Evolutionary conservation across 2,329 filamentous ascomycete genomes (phyloP).

Genomic region (Apiospora koreana): DNA sequence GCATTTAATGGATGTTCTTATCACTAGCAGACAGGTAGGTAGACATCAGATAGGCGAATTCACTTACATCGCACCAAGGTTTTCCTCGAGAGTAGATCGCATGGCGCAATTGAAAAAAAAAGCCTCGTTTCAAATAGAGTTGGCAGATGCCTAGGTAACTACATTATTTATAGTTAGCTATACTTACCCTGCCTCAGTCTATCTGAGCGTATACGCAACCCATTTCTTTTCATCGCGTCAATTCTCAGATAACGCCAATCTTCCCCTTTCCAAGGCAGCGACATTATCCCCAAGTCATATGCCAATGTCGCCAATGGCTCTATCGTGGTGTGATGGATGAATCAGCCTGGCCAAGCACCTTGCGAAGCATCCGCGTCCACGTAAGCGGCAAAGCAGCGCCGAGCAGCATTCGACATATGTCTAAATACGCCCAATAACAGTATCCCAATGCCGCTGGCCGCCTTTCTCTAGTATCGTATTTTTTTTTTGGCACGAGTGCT

Average conservation of each 20-base stretch:
- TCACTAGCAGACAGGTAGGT: too few relatives aligned
- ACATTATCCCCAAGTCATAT: not conserved
- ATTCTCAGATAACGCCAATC: too few relatives aligned
- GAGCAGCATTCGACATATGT: constrained; percentile 13
- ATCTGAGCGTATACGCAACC: too few relatives aligned
- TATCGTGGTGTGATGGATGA: not conserved
- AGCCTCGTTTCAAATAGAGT: not conserved
- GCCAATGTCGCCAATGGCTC: not conserved
- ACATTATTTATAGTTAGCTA: not conserved
- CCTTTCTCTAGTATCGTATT: not conserved
- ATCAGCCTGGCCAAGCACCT: not conserved
- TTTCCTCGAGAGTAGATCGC: not conserved
- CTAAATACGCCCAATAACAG: constrained; percentile 12
- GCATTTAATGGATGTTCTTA: too few relatives aligned
- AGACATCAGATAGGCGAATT: not conserved
- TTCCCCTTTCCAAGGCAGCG: not conserved
- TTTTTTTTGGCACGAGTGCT: not conserved
- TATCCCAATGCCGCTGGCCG: constrained; percentile 9
- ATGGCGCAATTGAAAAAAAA: not conserved
- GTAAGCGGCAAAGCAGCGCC: constrained; percentile 15
- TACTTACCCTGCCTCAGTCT: too few relatives aligned
- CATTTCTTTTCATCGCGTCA: too few relatives aligned
- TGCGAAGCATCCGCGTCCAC: not conserved
- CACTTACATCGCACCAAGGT: not conserved
- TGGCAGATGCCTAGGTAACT: not conserved